Percentiles rank a stretch among this genome's conserved stretches.
Evolutionary conservation across 495 filamentous ascomycete genomes (phyloP).

Genomic region (Daldinia grandis): DNA sequence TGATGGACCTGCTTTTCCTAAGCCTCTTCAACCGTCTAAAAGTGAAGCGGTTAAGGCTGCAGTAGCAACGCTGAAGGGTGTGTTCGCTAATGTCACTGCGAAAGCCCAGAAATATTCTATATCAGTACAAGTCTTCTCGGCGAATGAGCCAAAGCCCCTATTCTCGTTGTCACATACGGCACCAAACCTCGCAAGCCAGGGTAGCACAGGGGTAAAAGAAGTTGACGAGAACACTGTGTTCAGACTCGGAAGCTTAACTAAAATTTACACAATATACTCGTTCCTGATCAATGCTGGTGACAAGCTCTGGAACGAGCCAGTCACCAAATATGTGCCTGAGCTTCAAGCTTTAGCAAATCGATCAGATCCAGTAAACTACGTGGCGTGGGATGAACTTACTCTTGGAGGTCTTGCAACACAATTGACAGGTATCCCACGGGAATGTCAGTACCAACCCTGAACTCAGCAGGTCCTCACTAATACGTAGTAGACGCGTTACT

Average conservation of each 20-base stretch:
- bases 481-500: constrained; percentile 51
- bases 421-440: constrained; percentile 59
- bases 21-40: constrained; percentile 48
- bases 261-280: constrained; percentile 58
- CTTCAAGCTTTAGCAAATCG: constrained; percentile 49
- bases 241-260: constrained; percentile 61
- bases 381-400: constrained; percentile 64
- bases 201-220: constrained; percentile 49
- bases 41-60: constrained; percentile 46
- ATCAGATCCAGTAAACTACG: constrained; percentile 46
- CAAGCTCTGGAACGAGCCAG: constrained; percentile 48
- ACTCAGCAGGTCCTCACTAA: background rate
- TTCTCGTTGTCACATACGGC: constrained; percentile 60
- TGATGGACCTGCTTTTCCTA: constrained; percentile 59
- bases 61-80: constrained; percentile 49
- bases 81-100: constrained; percentile 38
- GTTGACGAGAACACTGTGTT: constrained; percentile 58
- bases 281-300: constrained; percentile 54
- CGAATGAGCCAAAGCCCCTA: constrained; percentile 51
- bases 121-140: constrained; percentile 59
- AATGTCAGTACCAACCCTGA: constrained; percentile 43
- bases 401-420: constrained; percentile 65
- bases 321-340: constrained; percentile 65
- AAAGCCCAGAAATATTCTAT: constrained; percentile 55
- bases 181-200: constrained; percentile 47